phyloP scores from a whole-genome alignment of 1,284 basidiomycete species.

The Xanthoconium separans region DNA sequence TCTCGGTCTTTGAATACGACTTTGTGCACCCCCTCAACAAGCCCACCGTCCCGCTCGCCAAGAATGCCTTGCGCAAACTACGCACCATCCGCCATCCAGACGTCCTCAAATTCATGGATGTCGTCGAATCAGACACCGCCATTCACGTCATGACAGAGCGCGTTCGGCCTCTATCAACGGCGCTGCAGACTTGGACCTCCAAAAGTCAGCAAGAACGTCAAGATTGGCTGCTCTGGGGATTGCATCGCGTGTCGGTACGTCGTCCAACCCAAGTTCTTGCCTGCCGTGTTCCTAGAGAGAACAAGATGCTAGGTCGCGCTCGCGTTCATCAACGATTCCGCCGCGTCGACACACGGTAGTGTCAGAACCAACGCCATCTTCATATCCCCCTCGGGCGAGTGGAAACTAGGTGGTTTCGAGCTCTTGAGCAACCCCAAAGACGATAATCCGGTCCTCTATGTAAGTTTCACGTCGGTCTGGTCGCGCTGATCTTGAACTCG shows the following conservation, averaged over 20 bases:
- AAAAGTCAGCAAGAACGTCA: constrained; percentile 67
- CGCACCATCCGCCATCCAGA: constrained; percentile 93
- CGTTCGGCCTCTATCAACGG: constrained; percentile 73
- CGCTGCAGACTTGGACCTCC: constrained; percentile 62
- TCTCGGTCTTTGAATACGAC: constrained; percentile 92
- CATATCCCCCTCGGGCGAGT: constrained; percentile 90
- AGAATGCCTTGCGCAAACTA: constrained; percentile 89
- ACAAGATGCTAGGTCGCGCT: constrained; percentile 68
- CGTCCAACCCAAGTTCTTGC: background rate
- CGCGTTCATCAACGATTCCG: constrained; percentile 88
- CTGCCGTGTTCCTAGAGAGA: constrained; percentile 9
- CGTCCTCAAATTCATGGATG: constrained; percentile 93
- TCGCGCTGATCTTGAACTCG: constrained; percentile 14
- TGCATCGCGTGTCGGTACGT: constrained; percentile 82
- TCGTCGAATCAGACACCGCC: constrained; percentile 82
- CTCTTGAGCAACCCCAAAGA: constrained; percentile 81
- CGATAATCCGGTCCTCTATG: constrained; percentile 75
- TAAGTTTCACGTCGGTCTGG: constrained; percentile 40
- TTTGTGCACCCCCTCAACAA: constrained; percentile 59
- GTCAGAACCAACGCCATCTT: constrained; percentile 81
- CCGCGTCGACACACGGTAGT: constrained; percentile 86
- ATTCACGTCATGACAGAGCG: constrained; percentile 96
- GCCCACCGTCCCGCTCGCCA: constrained; percentile 74
- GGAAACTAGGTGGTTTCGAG: constrained; percentile 96
- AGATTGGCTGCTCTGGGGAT: constrained; percentile 93